These are phyloP conservation scores for Neocatenulostroma microsporum DNA, from an alignment of 2,329 filamentous ascomycete species.

Conservation along the genomic window DNA sequence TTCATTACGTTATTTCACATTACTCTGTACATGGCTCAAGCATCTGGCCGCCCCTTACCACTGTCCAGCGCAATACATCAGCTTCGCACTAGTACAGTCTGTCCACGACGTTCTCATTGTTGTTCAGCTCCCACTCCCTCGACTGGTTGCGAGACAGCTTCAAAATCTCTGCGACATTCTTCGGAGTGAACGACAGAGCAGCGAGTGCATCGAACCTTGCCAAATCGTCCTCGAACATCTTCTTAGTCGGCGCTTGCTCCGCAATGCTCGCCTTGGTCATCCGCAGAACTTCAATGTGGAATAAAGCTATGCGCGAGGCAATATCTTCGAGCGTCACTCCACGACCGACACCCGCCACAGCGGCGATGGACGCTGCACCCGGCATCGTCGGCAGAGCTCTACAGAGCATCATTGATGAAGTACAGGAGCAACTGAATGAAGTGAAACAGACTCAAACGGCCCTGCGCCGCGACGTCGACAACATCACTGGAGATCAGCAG, in stretches of 20 bases:
- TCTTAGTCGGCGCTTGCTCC: neutral
- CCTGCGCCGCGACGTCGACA: too few species aligned
- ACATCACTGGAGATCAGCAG: too few species aligned
- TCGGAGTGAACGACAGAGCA: neutral
- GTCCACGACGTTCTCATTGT: neutral
- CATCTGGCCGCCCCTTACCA: too few species aligned
- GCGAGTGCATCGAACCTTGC: neutral
- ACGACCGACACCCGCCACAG: too few species aligned
- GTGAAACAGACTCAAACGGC: too few species aligned
- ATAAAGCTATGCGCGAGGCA: neutral
- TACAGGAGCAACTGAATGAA: too few species aligned
- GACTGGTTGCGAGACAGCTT: neutral
- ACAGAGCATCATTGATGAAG: too few species aligned
- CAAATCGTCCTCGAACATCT: neutral
- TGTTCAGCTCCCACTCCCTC: neutral
- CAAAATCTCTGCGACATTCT: conserved; percentile 1
- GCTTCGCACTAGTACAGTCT: neutral
- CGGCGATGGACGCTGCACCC: too few species aligned
- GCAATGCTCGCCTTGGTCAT: neutral
- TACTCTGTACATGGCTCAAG: too few species aligned
- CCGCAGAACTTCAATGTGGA: neutral
- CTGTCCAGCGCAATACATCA: too few species aligned
- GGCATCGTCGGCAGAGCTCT: too few species aligned
- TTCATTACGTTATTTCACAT: too few species aligned
- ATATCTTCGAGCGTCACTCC: neutral